Evolutionary conservation across 1,139 yeast species (phyloP), one percentile per base, ranked within the genome.

Genomic region (Lodderomyces parapsilosis): DNA sequence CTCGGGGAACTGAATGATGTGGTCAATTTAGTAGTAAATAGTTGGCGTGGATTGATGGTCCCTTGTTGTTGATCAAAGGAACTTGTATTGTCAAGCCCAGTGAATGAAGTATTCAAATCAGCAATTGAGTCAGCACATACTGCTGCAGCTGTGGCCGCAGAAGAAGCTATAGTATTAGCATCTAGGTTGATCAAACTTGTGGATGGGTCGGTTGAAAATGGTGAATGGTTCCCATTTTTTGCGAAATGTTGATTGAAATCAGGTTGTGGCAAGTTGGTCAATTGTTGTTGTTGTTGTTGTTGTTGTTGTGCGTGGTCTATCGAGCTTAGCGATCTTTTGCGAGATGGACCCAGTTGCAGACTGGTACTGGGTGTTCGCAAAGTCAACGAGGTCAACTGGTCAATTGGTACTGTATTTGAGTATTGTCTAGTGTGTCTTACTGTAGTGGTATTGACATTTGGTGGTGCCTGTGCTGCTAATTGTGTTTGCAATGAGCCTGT

Each of bases 11-110:
- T 50, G 40, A 48, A 49, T 13, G 55, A 48, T 18, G 50, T 50
- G 10, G 52, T 44, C 19, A 49, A 42, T 36, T 43, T 49, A 23
- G 43, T 41, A n/a, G 50, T 53, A 31, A 65, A 54, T 19, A 67
- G 52, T 43, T 67, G 66, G 32, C 62, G 56, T 3, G 74, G 74
- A 46, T 68, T 65, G 34, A 68, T 62, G 6, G 73, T 67, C 35
- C 60, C 53, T 39, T 60, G 62, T 25, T 37, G 40, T 14, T 18
- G 33, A 14, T 28, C 31, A 28, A 28, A 14, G 5, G 31, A n/a
- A 9, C 31, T 17, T 6, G n/a, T 14, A 9, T 28, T 28, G 9
- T 28, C 31, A 9, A 8, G 10, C 10, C 31, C 31, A 24, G 22
- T n/a, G 18, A 11, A 17, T 15, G 33, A 9, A 22, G 23, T 36